Base-by-base conservation (phyloP, 352 stramenopile species). In the Globisporangium polare region DNA sequence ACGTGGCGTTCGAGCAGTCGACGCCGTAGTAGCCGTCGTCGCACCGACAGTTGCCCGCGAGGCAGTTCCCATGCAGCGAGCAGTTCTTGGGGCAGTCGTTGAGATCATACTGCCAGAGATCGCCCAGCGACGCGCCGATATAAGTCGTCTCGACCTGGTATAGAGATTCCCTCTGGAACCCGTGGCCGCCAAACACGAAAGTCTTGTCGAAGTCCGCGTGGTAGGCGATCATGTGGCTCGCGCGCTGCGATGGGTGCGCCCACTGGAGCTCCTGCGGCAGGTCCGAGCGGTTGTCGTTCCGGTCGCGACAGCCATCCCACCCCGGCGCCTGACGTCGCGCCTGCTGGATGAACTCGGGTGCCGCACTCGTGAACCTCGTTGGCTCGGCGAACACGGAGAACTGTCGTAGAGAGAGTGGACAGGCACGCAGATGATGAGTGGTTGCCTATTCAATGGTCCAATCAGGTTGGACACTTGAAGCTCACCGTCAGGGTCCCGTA, bases 1-100 rank as follows among this genome's bases (percentile, higher is more conserved):
- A 99, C 7, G 90, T 78, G 20, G 83, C 87, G 67, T 99, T 99
- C 10, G 88, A 98, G 70, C 96, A 99, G 69, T 99, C 96, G 2
- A 90, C 64, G n/a, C 96, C 96, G 65, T 98, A 99, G 69, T 97
- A 99, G 15, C 96, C 96, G 54, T 96, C 86, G 62, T 97, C 61
- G 67, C 95, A 99, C n/a, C 82, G 75, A 58, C 95, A 98, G 56
- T 91, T 97, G 8, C 96, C 96, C 62, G 89, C 95, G 33, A 77
- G 77, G 69, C 96, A 99, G 1, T 87, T 67, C 20, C 96, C 96
- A 55, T 98, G 88, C 45, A 92, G 73, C 0, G 79, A 96, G 68
- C 96, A 99, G 73, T 98, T 98, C 63, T 95, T 94, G 46, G 84
- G 67, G 71, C 96, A 99, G 58, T 94, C 84, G 49, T 85, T 75